Base-by-base conservation (phyloP, 805 yeast genomes). In the Saturnispora hagleri region DNA sequence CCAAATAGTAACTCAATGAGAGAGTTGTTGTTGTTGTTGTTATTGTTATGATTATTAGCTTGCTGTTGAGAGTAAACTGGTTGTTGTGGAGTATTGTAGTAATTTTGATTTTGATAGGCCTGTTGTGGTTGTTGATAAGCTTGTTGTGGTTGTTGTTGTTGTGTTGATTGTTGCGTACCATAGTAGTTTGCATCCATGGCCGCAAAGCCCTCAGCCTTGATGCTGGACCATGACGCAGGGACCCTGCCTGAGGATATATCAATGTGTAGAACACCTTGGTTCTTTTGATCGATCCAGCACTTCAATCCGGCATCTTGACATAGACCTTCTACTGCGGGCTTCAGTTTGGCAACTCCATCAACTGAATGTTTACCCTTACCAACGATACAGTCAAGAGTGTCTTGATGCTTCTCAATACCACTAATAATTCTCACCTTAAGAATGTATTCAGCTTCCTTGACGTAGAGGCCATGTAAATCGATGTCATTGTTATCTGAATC, bases 331-430 rank as follows among this genome's bases (percentile, higher is more conserved):
- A 89, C 80, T 0, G 97, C 97, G 2, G 97, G 97, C 66, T 84
- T 86, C 59, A 91, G 69, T 66, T 89, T 90, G 42, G 96, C 90
- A 49, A 88, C 78, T 13, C 95, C 95, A 57, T 81, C 73, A 50
- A 76, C 73, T 1, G 96, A 87, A 65, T 90, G 98, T 42, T 81
- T 63, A 7, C 97, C 98, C 67, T 91, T 91, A 9, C 98, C 98
- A 9, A 89, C 97, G 65, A 91, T 90, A 20, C 89, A 93, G 56
- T 81, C 79, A 43, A 91, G 69, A 47, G 76, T 79, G 3, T 76
- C 66, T 62, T 87, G 93, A 51, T 77, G 71, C 33, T 75, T 69
- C 24, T 79, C 70, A 15, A 80, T 73, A 50, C 82, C 88, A 27
- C 80, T 81, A n/a, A 75, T 74, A 47, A 91, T 76, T 53, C 98